Percentiles rank a stretch among this genome's conserved stretches.
Conservation (phyloP, 2,329 filamentous ascomycete species). For the Cladophialophora psammophila region DNA sequence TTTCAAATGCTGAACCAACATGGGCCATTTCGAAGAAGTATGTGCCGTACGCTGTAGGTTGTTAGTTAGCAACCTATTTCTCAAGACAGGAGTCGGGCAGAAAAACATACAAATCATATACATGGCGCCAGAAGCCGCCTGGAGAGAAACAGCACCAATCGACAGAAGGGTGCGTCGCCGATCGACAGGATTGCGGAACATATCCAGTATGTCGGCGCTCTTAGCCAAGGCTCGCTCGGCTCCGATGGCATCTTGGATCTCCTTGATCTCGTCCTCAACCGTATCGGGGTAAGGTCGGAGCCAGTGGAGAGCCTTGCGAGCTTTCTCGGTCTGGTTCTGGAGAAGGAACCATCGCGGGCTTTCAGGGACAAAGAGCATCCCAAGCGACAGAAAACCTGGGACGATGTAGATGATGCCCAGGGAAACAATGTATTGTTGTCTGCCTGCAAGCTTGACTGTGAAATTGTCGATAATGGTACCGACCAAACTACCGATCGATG, state of each 20-base stretch:
- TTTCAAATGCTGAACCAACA: constrained; percentile 63
- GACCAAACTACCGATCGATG: constrained; percentile 50
- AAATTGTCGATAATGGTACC: constrained; percentile 60
- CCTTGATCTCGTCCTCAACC: constrained; percentile 46
- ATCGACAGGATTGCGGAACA: constrained; percentile 61
- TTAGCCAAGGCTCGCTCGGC: constrained; percentile 47
- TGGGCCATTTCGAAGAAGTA: constrained; percentile 69
- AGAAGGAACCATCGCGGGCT: constrained; percentile 46
- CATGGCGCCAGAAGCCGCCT: constrained; percentile 64
- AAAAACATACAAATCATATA: constrained; percentile 60
- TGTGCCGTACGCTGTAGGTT: constrained; percentile 58
- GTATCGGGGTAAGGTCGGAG: constrained; percentile 45
- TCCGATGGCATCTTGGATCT: constrained; percentile 48
- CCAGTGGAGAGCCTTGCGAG: constrained; percentile 48
- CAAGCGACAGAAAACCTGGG: constrained; percentile 42
- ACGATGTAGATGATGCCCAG: constrained; percentile 46
- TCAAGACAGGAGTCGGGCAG: not conserved
- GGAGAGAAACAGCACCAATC: constrained; percentile 58
- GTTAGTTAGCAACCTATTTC: not conserved
- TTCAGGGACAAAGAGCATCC: constrained; percentile 46
- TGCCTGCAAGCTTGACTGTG: constrained; percentile 47
- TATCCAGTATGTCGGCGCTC: constrained; percentile 53
- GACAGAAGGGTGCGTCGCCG: constrained; percentile 59
- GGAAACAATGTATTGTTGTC: constrained; percentile 49
- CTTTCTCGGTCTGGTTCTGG: constrained; percentile 44